These are phyloP conservation scores for Ogataea ganodermae DNA, from an alignment of 805 yeast species.

Conservation along the genomic window DNA sequence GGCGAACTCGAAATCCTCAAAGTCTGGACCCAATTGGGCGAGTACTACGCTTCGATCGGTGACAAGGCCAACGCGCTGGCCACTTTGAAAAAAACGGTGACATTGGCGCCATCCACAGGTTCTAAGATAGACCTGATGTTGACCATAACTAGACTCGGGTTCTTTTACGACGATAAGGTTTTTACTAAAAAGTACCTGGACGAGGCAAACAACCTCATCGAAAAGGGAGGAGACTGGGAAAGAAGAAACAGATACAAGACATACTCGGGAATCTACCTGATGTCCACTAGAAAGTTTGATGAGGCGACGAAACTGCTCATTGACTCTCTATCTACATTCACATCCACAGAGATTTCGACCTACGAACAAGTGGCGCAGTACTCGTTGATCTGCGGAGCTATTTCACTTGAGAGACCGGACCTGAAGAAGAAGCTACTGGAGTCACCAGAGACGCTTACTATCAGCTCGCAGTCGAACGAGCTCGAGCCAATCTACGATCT, in stretches of 20 bases:
- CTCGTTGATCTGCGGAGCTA: conserved; percentile 85
- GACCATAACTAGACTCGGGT: conserved; percentile 84
- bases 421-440: conserved; percentile 84
- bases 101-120: conserved; percentile 82
- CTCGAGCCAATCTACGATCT: conserved; percentile 80
- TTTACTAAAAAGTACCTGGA: conserved; percentile 73
- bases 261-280: conserved; percentile 77
- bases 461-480: conserved; percentile 67
- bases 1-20: conserved; percentile 83
- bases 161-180: conserved; percentile 77
- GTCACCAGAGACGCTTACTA: conserved; percentile 88
- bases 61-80: conserved; percentile 70
- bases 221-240: conserved; percentile 99
- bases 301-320: conserved; percentile 85
- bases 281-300: conserved; percentile 82
- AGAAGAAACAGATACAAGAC: conserved; percentile 94
- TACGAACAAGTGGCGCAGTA: conserved; percentile 89
- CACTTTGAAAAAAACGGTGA: conserved; percentile 71
- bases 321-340: conserved; percentile 92
- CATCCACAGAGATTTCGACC: conserved; percentile 84
- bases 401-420: conserved; percentile 79
- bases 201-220: conserved; percentile 72
- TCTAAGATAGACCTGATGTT: conserved; percentile 84
- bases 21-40: conserved; percentile 79
- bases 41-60: conserved; percentile 82